Evolutionary conservation across 75 land plant species (phyloP).

Genomic region (Cunninghamia lanceolata): DNA sequence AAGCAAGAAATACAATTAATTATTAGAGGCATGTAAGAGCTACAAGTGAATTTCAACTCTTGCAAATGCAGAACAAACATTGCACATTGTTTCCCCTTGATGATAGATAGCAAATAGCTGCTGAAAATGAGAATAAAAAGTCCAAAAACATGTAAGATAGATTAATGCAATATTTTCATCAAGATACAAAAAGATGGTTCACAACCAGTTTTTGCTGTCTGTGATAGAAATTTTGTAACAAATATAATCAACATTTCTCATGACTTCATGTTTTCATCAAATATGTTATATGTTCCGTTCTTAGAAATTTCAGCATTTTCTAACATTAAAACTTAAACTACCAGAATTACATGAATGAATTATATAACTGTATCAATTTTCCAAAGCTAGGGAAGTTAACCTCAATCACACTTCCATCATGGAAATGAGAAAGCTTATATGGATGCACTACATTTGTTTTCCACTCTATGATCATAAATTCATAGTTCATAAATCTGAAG

Average conservation of each 20-base stretch:
- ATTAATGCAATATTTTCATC: neutral
- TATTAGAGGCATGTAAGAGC: neutral
- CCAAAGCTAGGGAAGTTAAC: neutral
- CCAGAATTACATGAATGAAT: neutral
- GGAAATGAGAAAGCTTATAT: neutral
- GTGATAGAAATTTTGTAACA: neutral
- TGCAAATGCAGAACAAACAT: constrained; percentile 2
- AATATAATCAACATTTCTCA: neutral
- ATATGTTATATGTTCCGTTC: no score
- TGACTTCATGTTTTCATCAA: neutral
- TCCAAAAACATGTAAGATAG: neutral
- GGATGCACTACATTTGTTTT: neutral
- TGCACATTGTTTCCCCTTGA: neutral
- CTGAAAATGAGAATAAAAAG: neutral
- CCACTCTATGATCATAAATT: neutral
- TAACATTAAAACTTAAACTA: neutral
- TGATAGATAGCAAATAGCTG: neutral
- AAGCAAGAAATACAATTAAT: neutral
- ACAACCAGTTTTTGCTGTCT: neutral
- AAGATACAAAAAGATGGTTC: neutral
- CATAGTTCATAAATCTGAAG: neutral
- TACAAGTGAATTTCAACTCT: neutral
- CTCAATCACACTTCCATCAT: neutral
- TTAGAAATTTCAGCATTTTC: neutral
- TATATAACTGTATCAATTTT: neutral